phyloP scores from a whole-genome alignment of 257 asterid genomes.

The Solanum bulbocastanum region DNA sequence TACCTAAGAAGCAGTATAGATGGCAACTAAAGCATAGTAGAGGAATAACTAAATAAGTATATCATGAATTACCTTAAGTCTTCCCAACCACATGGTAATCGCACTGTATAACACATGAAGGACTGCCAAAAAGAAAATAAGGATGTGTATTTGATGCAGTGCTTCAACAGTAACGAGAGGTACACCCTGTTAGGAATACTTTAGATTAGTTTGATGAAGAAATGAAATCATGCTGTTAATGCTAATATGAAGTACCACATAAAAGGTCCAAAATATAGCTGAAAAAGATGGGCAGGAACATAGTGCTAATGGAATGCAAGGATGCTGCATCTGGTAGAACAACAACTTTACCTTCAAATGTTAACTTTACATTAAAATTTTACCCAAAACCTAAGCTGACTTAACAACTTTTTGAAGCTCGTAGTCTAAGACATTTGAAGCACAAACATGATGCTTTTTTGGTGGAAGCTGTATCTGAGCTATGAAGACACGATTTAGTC shows the following conservation, averaged over 20 bases:
- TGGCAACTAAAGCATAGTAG: background rate
- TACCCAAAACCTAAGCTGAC: background rate
- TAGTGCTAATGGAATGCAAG: background rate
- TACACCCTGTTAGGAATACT: conserved; percentile 41
- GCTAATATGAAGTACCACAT: background rate
- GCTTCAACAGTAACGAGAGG: conserved; percentile 61
- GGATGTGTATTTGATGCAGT: conserved; percentile 88
- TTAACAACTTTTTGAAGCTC: background rate
- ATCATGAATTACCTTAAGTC: conserved; percentile 51
- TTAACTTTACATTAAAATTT: background rate
- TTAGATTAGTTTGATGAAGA: background rate
- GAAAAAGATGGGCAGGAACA: background rate
- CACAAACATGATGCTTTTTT: background rate
- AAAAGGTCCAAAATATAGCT: background rate
- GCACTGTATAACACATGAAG: conserved; percentile 79
- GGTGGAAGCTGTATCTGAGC: background rate
- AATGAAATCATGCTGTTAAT: background rate
- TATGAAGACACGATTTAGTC: background rate
- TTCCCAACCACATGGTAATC: conserved; percentile 80
- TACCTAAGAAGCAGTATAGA: background rate
- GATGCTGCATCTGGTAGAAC: background rate
- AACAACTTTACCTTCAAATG: background rate
- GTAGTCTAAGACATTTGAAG: background rate
- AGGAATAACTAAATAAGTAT: background rate
- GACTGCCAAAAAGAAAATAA: conserved; percentile 86